Evolutionary conservation across 768 basidiomycete genomes (phyloP).

Genomic region (Phylloporus sp.): DNA sequence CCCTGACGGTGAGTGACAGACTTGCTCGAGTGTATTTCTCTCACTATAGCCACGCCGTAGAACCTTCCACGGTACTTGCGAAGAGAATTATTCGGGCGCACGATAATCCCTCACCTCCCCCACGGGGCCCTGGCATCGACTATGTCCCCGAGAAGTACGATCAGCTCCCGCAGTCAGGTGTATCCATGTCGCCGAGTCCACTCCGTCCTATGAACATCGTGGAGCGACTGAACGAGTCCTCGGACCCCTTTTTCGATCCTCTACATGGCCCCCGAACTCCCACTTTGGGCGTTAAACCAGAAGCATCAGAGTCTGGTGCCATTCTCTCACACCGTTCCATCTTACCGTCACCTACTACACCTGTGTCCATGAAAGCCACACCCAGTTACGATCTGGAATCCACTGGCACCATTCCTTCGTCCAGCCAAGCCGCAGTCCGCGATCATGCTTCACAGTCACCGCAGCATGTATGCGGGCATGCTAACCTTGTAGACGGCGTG

Average conservation of each 20-base stretch:
- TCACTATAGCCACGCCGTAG: conserved; percentile 30
- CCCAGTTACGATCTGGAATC: conserved; percentile 1
- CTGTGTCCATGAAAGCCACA: not conserved
- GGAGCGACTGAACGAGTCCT: conserved; percentile 23
- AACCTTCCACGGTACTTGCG: conserved; percentile 65
- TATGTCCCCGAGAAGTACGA: conserved; percentile 16
- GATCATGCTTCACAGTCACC: conserved; percentile 23
- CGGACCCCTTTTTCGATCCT: conserved; percentile 2
- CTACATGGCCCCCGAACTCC: not conserved
- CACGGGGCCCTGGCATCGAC: conserved; percentile 22
- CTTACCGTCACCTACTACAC: conserved; percentile 27
- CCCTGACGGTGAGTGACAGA: conserved; percentile 40
- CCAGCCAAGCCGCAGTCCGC: conserved; percentile 12
- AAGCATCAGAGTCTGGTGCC: conserved; percentile 1
- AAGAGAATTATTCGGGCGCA: conserved; percentile 62
- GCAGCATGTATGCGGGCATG: conserved; percentile 9
- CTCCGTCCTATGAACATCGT: conserved; percentile 31
- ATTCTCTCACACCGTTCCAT: conserved; percentile 31
- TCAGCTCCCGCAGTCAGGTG: conserved; percentile 11
- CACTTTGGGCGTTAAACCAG: conserved; percentile 2
- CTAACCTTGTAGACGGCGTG: conserved; percentile 1
- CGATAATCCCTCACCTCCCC: conserved; percentile 73
- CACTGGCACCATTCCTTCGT: conserved; percentile 4
- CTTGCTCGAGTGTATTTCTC: conserved; percentile 1
- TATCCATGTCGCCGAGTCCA: conserved; percentile 26